These are phyloP conservation scores for Ensete glaucum DNA, from an alignment of 176 grass and related monocot genomes.

Conservation along the genomic window DNA sequence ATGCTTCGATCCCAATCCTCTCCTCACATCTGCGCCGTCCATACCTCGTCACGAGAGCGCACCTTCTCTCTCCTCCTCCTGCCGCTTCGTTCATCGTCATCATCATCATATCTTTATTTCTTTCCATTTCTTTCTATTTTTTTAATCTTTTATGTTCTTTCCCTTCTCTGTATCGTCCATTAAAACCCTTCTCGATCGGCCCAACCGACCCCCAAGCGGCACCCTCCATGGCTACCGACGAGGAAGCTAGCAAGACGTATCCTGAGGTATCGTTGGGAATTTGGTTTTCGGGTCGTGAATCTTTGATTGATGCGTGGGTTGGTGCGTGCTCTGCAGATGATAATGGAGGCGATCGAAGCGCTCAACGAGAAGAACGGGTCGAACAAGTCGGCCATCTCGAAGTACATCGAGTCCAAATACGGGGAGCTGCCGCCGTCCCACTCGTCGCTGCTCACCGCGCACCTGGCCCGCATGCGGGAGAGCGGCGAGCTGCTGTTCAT, in stretches of 20 bases:
- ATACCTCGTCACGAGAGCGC: not conserved
- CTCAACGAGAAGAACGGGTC: slow-evolving; percentile 14
- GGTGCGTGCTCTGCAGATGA: slow-evolving; percentile 13
- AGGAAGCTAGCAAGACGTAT: not conserved
- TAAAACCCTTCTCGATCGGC: not conserved
- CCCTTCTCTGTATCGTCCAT: not conserved
- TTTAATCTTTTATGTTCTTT: slow-evolving; percentile 5
- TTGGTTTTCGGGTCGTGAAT: not conserved
- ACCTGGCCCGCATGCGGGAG: slow-evolving; percentile 4
- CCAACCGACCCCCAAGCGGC: no score
- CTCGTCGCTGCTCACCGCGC: slow-evolving; percentile 13
- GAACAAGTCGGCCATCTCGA: slow-evolving; percentile 20
- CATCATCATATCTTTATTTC: not conserved
- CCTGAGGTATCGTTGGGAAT: not conserved
- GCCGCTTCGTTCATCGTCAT: not conserved
- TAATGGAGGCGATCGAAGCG: slow-evolving; percentile 16
- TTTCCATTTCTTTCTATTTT: slow-evolving; percentile 8
- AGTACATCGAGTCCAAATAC: slow-evolving; percentile 3
- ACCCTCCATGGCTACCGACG: not conserved
- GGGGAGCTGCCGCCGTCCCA: slow-evolving; percentile 8
- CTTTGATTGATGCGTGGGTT: not conserved
- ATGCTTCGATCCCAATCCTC: slow-evolving; percentile 28
- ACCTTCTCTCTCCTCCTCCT: not conserved
- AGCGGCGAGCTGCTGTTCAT: slow-evolving; percentile 4
- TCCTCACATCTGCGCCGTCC: slow-evolving; percentile 10